A percentile compares a stretch with the other conserved stretches of the same genome.
These are phyloP conservation scores for Dendrobium nobile DNA, from an alignment of 106 monocot species.

Conservation along the genomic window DNA sequence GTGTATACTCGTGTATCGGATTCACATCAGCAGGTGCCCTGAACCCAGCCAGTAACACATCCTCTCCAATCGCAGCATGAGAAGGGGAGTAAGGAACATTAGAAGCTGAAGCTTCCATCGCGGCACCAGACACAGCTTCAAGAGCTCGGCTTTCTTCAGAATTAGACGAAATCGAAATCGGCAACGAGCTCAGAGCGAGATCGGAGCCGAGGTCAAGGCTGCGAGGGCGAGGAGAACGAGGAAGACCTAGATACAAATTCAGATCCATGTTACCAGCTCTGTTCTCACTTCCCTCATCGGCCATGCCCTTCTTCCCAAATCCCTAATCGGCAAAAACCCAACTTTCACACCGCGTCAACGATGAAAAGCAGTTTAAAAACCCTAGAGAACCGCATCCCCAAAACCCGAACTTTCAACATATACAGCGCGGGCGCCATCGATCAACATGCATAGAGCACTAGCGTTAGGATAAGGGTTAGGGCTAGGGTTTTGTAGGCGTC, in stretches of 20 bases:
- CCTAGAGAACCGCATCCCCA: background rate
- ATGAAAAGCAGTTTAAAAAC: background rate
- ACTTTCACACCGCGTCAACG: background rate
- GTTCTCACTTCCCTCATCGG: slow-evolving; percentile 27
- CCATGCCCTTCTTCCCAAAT: slow-evolving; percentile 15
- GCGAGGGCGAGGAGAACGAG: slow-evolving; percentile 42
- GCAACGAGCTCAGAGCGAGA: slow-evolving; percentile 53
- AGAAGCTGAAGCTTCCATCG: slow-evolving; percentile 5
- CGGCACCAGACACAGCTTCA: slow-evolving; percentile 6
- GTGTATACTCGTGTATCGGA: slow-evolving; percentile 19
- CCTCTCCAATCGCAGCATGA: slow-evolving; percentile 5
- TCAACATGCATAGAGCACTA: background rate
- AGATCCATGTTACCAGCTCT: slow-evolving; percentile 53
- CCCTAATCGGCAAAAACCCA: background rate
- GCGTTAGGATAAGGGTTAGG: background rate
- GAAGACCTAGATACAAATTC: slow-evolving; percentile 73
- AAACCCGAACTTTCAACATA: background rate
- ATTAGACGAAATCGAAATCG: slow-evolving; percentile 16
- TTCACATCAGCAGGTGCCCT: slow-evolving; percentile 2
- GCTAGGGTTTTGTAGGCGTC: background rate
- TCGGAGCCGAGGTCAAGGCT: slow-evolving; percentile 60
- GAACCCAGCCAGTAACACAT: background rate
- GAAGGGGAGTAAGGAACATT: slow-evolving; percentile 39
- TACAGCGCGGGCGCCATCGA: background rate
- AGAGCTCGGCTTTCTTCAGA: slow-evolving; percentile 18